Evolutionary conservation across 371 early-diverging fungal genomes (phyloP).

Genomic region (Mortierella sp.): DNA sequence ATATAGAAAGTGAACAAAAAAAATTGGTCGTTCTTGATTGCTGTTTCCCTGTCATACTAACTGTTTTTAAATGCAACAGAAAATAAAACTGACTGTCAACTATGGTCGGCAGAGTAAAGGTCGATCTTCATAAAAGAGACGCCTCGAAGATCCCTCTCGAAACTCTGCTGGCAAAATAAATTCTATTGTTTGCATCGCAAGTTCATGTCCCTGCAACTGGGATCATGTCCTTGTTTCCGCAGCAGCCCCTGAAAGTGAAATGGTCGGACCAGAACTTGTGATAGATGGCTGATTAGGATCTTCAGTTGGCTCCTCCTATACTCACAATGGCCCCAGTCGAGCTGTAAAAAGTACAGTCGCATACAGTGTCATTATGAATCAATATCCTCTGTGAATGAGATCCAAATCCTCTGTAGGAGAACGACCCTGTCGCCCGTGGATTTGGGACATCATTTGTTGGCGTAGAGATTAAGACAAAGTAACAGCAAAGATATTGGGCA

Average conservation of each 20-base stretch:
- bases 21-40: too few relatives aligned
- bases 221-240: neutral
- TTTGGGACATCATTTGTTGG: constrained; percentile 13
- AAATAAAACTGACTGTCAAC: too few relatives aligned
- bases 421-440: neutral
- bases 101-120: constrained; percentile 14
- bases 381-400: neutral
- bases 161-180: constrained; percentile 18
- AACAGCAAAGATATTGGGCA: constrained; percentile 48
- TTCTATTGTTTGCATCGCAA: neutral
- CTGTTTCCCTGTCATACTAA: too few relatives aligned
- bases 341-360: constrained; percentile 34
- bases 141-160: constrained; percentile 10
- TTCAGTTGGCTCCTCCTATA: too few relatives aligned
- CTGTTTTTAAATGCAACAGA: too few relatives aligned
- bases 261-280: constrained; percentile 15
- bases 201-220: neutral
- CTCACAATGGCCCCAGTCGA: constrained; percentile 41
- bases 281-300: constrained; percentile 44
- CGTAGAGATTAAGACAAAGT: constrained; percentile 33
- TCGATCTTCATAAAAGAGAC: constrained; percentile 11
- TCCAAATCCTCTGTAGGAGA: neutral
- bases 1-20: too few relatives aligned
- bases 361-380: constrained; percentile 10
- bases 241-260: neutral